phyloP scores from a whole-genome alignment of 306 rosid genomes.

The Malus sylvestris region DNA sequence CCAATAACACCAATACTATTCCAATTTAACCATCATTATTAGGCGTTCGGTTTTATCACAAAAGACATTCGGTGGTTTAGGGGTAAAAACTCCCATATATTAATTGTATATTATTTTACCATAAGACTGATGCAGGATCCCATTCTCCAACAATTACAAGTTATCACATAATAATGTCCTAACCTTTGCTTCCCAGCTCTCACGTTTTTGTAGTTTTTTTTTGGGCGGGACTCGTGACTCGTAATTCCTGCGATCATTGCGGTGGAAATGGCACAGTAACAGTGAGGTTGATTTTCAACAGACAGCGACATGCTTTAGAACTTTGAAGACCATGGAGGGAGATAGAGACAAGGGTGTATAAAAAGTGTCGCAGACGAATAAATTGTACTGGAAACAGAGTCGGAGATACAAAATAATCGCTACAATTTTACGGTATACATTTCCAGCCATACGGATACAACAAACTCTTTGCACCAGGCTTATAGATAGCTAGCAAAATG shows the following conservation, averaged over 20 bases:
- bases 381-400: not conserved
- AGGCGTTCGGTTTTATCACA: too few species aligned
- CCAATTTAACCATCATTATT: too few species aligned
- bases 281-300: not conserved
- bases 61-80: too few species aligned
- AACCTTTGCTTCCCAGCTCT: not conserved
- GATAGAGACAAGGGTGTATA: too few species aligned
- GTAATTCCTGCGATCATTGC: not conserved
- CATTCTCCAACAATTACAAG: not conserved
- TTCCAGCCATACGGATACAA: not conserved
- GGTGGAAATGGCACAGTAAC: not conserved
- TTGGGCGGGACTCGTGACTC: not conserved
- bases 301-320: not conserved
- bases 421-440: slow-evolving; percentile 8
- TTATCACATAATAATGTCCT: not conserved
- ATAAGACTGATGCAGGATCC: too few species aligned
- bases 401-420: slow-evolving; percentile 7
- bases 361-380: not conserved
- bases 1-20: too few species aligned
- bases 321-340: not conserved
- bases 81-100: too few species aligned
- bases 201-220: not conserved
- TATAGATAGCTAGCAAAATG: not conserved
- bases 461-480: slow-evolving; percentile 6
- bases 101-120: too few species aligned